Percentiles rank a stretch among this genome's conserved stretches.
These are phyloP conservation scores for Oenanthe javanica DNA, from an alignment of 140 eudicot genomes.

Conservation along the genomic window DNA sequence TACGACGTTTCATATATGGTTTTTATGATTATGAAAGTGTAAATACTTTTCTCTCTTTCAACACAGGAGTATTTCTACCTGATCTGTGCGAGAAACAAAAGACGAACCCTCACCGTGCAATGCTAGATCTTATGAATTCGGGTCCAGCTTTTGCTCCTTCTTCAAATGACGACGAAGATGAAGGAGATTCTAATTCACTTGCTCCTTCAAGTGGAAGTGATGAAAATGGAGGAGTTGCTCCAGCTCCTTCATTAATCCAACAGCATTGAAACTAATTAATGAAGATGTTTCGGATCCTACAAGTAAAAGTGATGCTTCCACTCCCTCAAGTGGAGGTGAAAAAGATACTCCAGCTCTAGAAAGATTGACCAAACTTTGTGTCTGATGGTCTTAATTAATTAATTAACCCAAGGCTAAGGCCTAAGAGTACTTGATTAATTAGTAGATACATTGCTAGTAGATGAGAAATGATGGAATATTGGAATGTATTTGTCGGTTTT, in stretches of 20 bases:
- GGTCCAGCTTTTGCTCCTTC: slow-evolving; percentile 58
- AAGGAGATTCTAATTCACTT: not conserved
- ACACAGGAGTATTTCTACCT: slow-evolving; percentile 65
- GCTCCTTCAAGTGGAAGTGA: not conserved
- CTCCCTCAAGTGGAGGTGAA: not conserved
- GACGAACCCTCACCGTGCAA: slow-evolving; percentile 66
- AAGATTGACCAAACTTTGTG: not conserved
- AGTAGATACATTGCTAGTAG: too few species aligned
- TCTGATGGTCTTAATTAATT: too few species aligned
- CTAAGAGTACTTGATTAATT: too few species aligned
- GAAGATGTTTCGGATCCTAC: not conserved
- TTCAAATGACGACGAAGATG: not conserved
- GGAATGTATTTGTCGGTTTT: too few species aligned
- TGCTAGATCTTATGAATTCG: slow-evolving; percentile 59
- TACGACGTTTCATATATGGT: not conserved
- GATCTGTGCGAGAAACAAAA: slow-evolving; percentile 59
- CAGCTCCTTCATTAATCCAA: slow-evolving; percentile 8
- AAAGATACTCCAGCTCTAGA: not conserved
- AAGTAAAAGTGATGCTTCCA: not conserved
- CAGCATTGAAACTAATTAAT: too few species aligned
- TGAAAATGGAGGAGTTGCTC: not conserved
- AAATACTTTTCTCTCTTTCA: not conserved
- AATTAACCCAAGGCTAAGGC: too few species aligned
- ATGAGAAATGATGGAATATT: too few species aligned
- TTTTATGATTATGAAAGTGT: not conserved